phyloP scores from a whole-genome alignment of 1,139 yeast species.

The Suhomyces bolitotheri region DNA sequence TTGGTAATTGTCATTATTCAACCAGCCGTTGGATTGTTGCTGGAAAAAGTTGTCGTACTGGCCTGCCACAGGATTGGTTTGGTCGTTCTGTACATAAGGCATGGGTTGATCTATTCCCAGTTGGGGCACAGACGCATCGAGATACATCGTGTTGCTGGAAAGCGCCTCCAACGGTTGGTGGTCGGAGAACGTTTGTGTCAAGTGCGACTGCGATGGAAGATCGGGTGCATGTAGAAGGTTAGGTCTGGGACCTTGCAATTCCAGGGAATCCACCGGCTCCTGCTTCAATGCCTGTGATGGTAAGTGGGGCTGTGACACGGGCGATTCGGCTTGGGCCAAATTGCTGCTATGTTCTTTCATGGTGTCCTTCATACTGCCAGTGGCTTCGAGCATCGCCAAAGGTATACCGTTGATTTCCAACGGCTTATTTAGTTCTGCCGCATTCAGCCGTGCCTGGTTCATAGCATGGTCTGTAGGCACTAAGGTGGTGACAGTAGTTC shows the following conservation, averaged over 20 bases:
- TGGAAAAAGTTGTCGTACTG: slow-evolving; percentile 63
- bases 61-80: slow-evolving; percentile 30
- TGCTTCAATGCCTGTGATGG: background rate
- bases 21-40: slow-evolving; percentile 84
- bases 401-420: slow-evolving; percentile 80
- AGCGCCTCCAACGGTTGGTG: slow-evolving; percentile 7
- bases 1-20: slow-evolving; percentile 60
- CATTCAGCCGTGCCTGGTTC: slow-evolving; percentile 55
- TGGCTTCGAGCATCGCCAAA: slow-evolving; percentile 73
- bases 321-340: background rate
- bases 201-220: slow-evolving; percentile 8
- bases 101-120: slow-evolving; percentile 1
- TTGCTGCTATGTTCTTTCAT: slow-evolving; percentile 1
- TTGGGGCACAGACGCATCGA: slow-evolving; percentile 6
- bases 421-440: slow-evolving; percentile 56
- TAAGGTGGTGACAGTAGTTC: slow-evolving; percentile 85
- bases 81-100: slow-evolving; percentile 3
- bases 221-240: slow-evolving; percentile 9
- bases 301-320: background rate
- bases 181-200: slow-evolving; percentile 8
- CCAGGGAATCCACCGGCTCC: background rate
- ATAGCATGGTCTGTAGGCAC: slow-evolving; percentile 85
- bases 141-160: slow-evolving; percentile 4
- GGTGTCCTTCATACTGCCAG: slow-evolving; percentile 59
- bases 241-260: slow-evolving; percentile 3